Conservation (phyloP, 2,329 filamentous ascomycete genomes). For the Ciborinia camelliae region DNA sequence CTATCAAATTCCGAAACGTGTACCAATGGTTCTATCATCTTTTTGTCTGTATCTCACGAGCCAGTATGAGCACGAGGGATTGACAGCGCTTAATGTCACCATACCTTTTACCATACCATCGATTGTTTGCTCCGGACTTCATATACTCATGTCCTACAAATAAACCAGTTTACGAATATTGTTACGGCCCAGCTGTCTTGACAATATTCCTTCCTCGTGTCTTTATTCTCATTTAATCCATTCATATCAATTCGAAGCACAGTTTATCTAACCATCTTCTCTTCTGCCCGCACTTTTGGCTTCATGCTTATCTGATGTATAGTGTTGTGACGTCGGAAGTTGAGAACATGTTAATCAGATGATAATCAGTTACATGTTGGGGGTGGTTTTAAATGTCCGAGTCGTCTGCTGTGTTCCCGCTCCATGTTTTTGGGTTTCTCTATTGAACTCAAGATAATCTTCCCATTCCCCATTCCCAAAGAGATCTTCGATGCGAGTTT, state of each 20-base stretch:
- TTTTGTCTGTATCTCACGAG: not conserved
- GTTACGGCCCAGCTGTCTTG: not conserved
- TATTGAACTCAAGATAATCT: not conserved
- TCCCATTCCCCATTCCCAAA: too few relatives aligned
- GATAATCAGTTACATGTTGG: conserved; percentile 3
- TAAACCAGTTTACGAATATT: not conserved
- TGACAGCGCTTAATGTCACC: conserved; percentile 8
- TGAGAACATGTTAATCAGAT: not conserved
- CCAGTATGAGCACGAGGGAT: not conserved
- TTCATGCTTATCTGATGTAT: conserved; percentile 1
- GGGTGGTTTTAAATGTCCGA: not conserved
- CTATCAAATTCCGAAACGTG: not conserved
- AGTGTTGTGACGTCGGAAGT: not conserved
- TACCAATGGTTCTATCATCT: not conserved
- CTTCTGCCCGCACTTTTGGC: not conserved
- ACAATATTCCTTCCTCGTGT: conserved; percentile 4
- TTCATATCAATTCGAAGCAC: not conserved
- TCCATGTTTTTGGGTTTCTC: not conserved
- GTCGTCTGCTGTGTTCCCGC: not conserved
- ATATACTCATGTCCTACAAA: not conserved
- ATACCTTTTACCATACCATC: not conserved
- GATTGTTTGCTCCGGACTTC: not conserved
- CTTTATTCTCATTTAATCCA: not conserved
- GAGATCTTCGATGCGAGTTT: not conserved
- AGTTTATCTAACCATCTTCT: not conserved